These are phyloP conservation scores for Candida maris DNA, from an alignment of 805 yeast genomes.

Conservation along the genomic window DNA sequence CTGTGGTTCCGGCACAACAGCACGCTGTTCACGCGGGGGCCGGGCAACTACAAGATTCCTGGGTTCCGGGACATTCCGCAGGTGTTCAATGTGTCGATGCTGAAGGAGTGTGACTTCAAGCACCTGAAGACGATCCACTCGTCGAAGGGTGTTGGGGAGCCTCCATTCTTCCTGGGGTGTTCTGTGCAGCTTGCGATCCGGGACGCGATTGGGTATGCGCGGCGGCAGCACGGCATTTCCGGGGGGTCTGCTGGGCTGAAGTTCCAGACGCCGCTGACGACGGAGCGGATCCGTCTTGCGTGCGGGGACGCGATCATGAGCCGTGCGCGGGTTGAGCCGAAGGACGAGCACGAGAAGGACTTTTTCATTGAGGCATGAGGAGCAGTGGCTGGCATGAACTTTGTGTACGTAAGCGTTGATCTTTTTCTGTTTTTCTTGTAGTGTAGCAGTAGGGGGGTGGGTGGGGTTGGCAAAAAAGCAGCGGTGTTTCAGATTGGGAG, in stretches of 20 bases:
- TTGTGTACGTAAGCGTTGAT: too few relatives aligned
- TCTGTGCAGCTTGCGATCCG: slow-evolving; percentile 42
- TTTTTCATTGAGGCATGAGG: slow-evolving; percentile 34
- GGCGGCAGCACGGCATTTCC: slow-evolving; percentile 29
- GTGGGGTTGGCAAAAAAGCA: background rate
- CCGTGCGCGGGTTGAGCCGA: slow-evolving; percentile 32
- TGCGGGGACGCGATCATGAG: slow-evolving; percentile 36
- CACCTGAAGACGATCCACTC: slow-evolving; percentile 42
- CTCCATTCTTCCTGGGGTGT: slow-evolving; percentile 46
- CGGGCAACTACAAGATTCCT: slow-evolving; percentile 48
- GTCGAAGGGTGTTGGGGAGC: slow-evolving; percentile 49
- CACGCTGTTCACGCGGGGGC: slow-evolving; percentile 42
- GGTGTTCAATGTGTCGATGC: slow-evolving; percentile 38
- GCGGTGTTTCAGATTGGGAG: background rate
- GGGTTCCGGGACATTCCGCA: slow-evolving; percentile 48
- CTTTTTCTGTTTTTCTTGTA: background rate
- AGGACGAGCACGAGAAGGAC: slow-evolving; percentile 28
- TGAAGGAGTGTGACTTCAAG: slow-evolving; percentile 38
- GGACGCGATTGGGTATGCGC: slow-evolving; percentile 38
- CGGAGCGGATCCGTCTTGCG: slow-evolving; percentile 39
- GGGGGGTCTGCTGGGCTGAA: slow-evolving; percentile 23
- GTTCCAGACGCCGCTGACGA: slow-evolving; percentile 39
- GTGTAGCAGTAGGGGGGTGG: background rate
- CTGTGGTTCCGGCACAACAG: slow-evolving; percentile 42
- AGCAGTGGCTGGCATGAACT: too few relatives aligned